Evolutionary conservation across 345 rosid genomes (phyloP), one percentile per base, ranked within the genome.

Genomic region (Tarenaya hassleriana): DNA sequence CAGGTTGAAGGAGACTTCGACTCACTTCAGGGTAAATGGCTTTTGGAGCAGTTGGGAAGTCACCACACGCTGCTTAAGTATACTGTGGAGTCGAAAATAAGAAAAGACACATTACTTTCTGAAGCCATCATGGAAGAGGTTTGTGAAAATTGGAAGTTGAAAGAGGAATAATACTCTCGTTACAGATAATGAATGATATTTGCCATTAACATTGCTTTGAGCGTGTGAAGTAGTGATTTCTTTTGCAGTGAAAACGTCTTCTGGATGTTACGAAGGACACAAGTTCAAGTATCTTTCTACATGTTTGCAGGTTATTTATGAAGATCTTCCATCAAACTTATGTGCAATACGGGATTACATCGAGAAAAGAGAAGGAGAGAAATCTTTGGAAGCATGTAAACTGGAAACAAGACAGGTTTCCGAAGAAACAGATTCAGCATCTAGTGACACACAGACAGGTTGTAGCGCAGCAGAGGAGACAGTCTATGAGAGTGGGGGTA

Each of bases 81-180:
- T 51, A 67, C 70, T 12, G 95, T 92, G 10, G 94, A 92, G 70
- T 87, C 96, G 31, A 92, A 84, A 77, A 83, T 87, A 89, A 90
- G 75, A 52, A 76, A 74, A 63, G 87, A 87, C 68, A 52, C 96
- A 27, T 73, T 92, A 68, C 95, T 92, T 55, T 87, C 98, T 8
- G 98, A 92, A 76, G 90, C 90, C 62, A 81, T 92, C 33, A 84
- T 92, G 96, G 95, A 92, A 80, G 98, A 87, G 96, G 98, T 91
- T 50, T 29, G 51, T 39, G 29, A 50, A 12, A n/a, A 16, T 39
- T 58, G 33, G 12, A 8, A 20, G 7, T 24, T 32, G 15, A 16
- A 9, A 24, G 29, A 24, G 29, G 29, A 24, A 24, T 24, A 24
- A 24, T 24, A 24, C 2, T 24, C 29, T 24, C 5, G 3, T 24